These are phyloP conservation scores for Blastomyces gilchristii DNA, from an alignment of 2,329 filamentous ascomycete genomes.

Conservation along the genomic window DNA sequence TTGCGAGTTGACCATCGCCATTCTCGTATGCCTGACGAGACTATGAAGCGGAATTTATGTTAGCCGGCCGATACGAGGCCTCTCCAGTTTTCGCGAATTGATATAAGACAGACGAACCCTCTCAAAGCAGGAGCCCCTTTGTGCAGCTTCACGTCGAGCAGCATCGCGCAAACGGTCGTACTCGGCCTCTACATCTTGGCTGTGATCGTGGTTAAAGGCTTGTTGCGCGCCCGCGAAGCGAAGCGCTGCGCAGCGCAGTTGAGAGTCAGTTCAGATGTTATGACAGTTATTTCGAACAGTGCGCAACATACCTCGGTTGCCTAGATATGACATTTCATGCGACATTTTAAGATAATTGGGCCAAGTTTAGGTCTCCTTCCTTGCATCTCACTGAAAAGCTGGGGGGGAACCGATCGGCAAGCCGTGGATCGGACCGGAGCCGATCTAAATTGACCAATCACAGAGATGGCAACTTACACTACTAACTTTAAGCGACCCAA, in stretches of 20 bases:
- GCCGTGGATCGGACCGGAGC: not conserved
- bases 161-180: slow-evolving; percentile 84
- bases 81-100: not conserved
- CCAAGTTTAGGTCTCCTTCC: not conserved
- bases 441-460: not conserved
- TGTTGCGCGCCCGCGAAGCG: slow-evolving; percentile 10
- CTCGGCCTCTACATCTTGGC: slow-evolving; percentile 63
- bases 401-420: not conserved
- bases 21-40: slow-evolving; percentile 68
- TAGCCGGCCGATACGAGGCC: not conserved
- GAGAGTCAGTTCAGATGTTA: not conserved
- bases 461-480: not conserved
- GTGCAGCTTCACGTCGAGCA: slow-evolving; percentile 67
- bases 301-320: slow-evolving; percentile 27
- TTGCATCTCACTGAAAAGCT: not conserved
- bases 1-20: slow-evolving; percentile 75
- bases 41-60: slow-evolving; percentile 26
- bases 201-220: slow-evolving; percentile 68
- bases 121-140: slow-evolving; percentile 68
- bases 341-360: slow-evolving; percentile 23
- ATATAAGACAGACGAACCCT: slow-evolving; percentile 39
- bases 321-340: slow-evolving; percentile 36
- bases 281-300: not conserved
- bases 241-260: not conserved
- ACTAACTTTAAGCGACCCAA: not conserved